Base-by-base conservation (phyloP, 106 monocot genomes). In the Gastrodia elata region DNA sequence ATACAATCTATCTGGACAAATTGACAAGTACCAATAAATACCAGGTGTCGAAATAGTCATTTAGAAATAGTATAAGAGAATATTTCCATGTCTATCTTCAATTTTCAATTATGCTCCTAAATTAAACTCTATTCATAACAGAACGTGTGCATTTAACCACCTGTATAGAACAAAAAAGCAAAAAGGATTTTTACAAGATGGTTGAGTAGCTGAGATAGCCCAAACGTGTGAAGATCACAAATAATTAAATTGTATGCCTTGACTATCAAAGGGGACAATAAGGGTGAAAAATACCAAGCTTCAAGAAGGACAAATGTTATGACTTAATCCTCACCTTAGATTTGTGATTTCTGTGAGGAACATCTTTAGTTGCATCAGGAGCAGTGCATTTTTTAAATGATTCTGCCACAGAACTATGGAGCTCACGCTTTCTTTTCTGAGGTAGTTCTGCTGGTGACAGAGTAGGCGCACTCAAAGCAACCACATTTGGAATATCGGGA, bases 381-480 rank as follows among this genome's bases (percentile, higher is more conserved):
- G 20, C 5, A 38, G 30, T 18, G 18, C 15, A 2, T 4, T 5
- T 14, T 33, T 65, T 65, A 65, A 67, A 38, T 38, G 67, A 67
- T 67, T 67, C 67, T 37, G 18, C 16, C 20, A 38, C 37, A 18
- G 67, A 20, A 13, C 20, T 6, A 37, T 20, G 38, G 8, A 67
- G 35, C 25, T 67, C 67, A 37, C 67, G 67, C 37, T 38, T 67
- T 67, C 67, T 67, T 67, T 67, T 67, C n/a, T 67, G 67, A 36
- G 67, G 37, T n/a, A 67, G n/a, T n/a, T 6, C 37, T 24, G 11
- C 14, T 36, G 67, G 36, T 67, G 38, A 7, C 15, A 67, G n/a
- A 6, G 37, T 20, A 38, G 67, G 34, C 3, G 34, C 37, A 37
- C 37, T 37, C 67, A 35, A 67, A 67, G 67, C 34, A 67, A 67